These are phyloP conservation scores for Saccharomycopsis hybrid DNA, from an alignment of 1,139 yeast species.

Conservation along the genomic window DNA sequence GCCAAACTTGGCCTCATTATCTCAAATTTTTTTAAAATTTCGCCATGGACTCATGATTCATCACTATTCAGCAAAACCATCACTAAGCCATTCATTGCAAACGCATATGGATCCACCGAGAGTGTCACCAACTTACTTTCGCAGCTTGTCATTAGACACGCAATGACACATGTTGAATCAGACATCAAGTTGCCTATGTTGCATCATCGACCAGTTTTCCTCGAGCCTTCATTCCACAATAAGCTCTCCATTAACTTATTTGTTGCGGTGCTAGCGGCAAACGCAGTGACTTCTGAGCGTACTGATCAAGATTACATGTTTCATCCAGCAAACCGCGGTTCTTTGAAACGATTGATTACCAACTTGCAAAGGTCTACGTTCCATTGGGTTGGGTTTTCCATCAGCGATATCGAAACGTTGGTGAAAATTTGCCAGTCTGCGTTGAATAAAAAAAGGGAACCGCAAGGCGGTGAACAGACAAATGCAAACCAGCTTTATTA, in stretches of 20 bases:
- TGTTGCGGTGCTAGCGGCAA: conserved; percentile 60
- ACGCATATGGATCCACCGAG: conserved; percentile 35
- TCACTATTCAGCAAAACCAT: conserved; percentile 42
- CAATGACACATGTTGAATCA: conserved; percentile 42
- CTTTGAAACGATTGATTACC: conserved; percentile 48
- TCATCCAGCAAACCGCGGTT: conserved; percentile 49
- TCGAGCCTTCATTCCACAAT: conserved; percentile 58
- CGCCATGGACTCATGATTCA: conserved; percentile 47
- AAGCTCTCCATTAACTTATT: conserved; percentile 55
- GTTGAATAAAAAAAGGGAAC: conserved; percentile 32
- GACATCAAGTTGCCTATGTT: conserved; percentile 56
- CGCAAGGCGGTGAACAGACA: too few species aligned
- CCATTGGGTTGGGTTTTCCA: conserved; percentile 68
- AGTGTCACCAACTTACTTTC: conserved; percentile 39
- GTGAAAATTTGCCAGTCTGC: conserved; percentile 43
- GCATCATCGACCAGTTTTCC: conserved; percentile 48
- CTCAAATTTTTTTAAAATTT: conserved; percentile 48
- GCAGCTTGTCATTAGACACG: conserved; percentile 49
- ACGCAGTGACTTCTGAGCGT: conserved; percentile 68
- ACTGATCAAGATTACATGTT: conserved; percentile 66
- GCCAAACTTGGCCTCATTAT: conserved; percentile 46
- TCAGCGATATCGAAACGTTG: conserved; percentile 47
- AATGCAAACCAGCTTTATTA: conserved; percentile 26
- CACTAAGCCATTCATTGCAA: conserved; percentile 40
- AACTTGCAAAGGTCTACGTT: conserved; percentile 63